phyloP scores from a whole-genome alignment of 192 early-diverging fungal species.

The Lunasporangiospora selenospora region DNA sequence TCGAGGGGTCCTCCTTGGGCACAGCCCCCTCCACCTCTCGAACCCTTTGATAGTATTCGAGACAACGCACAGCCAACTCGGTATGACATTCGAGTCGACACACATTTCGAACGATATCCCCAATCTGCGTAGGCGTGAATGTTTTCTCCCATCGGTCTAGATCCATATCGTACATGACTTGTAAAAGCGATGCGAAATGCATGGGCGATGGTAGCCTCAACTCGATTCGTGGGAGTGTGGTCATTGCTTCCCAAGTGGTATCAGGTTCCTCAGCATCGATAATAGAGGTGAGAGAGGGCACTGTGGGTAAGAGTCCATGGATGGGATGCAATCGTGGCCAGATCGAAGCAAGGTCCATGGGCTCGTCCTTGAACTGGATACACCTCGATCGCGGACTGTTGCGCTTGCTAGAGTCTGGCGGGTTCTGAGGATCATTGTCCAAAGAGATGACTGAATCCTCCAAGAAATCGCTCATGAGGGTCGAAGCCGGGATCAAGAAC shows the following conservation, averaged over 20 bases:
- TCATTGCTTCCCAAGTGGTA: too few relatives aligned
- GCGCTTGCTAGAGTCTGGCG: too few relatives aligned
- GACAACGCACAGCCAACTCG: conserved; percentile 8
- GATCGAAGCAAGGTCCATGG: too few relatives aligned
- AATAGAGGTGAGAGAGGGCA: neutral
- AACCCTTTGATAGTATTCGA: conserved; percentile 20
- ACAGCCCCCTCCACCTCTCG: neutral
- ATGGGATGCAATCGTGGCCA: neutral
- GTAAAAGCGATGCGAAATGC: conserved; percentile 10
- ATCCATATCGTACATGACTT: conserved; percentile 15
- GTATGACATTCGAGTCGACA: conserved; percentile 8
- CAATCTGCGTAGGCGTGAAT: conserved; percentile 11
- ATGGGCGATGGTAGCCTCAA: conserved; percentile 6
- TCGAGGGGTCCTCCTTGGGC: neutral
- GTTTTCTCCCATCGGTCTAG: neutral
- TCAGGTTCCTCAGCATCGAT: neutral
- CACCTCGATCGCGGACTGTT: too few relatives aligned
- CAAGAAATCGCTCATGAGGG: conserved; percentile 21
- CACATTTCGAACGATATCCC: conserved; percentile 8
- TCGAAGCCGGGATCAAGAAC: conserved; percentile 19
- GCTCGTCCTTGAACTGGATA: too few relatives aligned
- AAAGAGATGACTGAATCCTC: too few relatives aligned
- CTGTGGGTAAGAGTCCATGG: neutral
- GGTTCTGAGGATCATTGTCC: too few relatives aligned
- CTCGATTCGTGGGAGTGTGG: conserved; percentile 3